Evolutionary conservation across 2,329 filamentous ascomycete genomes (phyloP), one percentile per base, ranked within the genome.

Genomic region (Cladosporium sp.): DNA sequence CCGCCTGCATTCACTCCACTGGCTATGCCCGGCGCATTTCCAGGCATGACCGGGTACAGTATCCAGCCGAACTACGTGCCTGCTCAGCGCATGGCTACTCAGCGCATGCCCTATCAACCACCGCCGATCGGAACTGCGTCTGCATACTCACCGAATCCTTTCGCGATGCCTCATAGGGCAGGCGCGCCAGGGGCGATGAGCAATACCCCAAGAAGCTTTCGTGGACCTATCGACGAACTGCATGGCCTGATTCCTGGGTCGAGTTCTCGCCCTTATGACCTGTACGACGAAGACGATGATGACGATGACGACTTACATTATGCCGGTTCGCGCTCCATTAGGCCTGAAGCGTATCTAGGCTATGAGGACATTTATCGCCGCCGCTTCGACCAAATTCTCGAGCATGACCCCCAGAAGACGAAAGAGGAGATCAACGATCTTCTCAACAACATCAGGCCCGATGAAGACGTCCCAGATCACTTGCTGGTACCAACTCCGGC

Each of bases 381-480:
- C 31, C 63, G 60, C 18, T 62, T 59, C 48, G 58, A 65, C 38
- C 56, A 49, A 9, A 58, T 63, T 42, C 55, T 55, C 13, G 55
- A 59, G 9, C 58, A 60, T 42, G 78, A 82, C 60, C 73, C 75
- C 3, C 72, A 70, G 28, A 74, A 79, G 52, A 79, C 77, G 2
- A 70, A 78, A n/a, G 77, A 86, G 54, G 85, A 90, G 61, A 80
- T 92, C 52, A 80, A 86, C 57, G 77, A 83, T 22, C 70, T 92
- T 4, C 71, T 92, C 9, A 76, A 83, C 42, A 89, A 88, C 56
- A 90, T 91, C 57, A 77, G 83, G 18, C 84, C 86, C 0, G 87
- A 91, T 61, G 77, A 82, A 62, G 69, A 73, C 8, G 65, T 72
- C 40, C 69, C 69, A 1, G 64, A 64, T 16, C 77, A 84, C 51